Conservation (phyloP, 257 asterid genomes). For the Primulina eburnea region DNA sequence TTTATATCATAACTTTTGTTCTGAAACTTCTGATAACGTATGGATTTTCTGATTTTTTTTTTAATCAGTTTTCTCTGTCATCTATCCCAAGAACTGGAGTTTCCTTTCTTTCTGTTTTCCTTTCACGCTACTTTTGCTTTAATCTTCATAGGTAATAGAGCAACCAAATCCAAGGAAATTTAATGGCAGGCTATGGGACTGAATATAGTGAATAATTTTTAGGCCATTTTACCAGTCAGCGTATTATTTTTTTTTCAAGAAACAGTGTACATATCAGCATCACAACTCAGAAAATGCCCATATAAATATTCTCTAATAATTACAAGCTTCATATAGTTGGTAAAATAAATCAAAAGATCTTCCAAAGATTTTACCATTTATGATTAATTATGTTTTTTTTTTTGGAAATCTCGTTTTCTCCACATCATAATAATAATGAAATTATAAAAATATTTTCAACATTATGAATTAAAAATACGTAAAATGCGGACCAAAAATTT, state of each 20-base stretch:
- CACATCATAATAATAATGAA: neutral
- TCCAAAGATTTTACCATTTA: slow-evolving; percentile 32
- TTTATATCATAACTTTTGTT: slow-evolving; percentile 31
- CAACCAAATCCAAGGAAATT: neutral
- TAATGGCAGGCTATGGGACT: neutral
- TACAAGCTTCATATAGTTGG: slow-evolving; percentile 28
- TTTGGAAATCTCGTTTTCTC: neutral
- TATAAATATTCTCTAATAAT: slow-evolving; percentile 30
- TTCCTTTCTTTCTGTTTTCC: neutral
- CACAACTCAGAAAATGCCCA: slow-evolving; percentile 33
- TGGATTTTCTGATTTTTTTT: slow-evolving; percentile 47
- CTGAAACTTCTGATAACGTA: slow-evolving; percentile 13
- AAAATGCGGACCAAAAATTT: neutral
- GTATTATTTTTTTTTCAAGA: slow-evolving; percentile 30
- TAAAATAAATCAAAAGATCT: slow-evolving; percentile 25
- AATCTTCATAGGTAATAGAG: neutral
- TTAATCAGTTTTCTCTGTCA: neutral
- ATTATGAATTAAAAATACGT: slow-evolving; percentile 9
- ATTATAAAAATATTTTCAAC: slow-evolving; percentile 7
- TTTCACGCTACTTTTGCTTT: neutral
- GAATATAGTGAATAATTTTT: slow-evolving; percentile 14
- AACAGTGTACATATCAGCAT: slow-evolving; percentile 43
- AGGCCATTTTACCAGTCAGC: slow-evolving; percentile 4
- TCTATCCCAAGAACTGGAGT: slow-evolving; percentile 1
- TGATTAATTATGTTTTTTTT: slow-evolving; percentile 32